A percentile compares a stretch with the other conserved stretches of the same genome.
phyloP scores from a whole-genome alignment of 2,329 filamentous ascomycete genomes.

The Cadophora sp. region DNA sequence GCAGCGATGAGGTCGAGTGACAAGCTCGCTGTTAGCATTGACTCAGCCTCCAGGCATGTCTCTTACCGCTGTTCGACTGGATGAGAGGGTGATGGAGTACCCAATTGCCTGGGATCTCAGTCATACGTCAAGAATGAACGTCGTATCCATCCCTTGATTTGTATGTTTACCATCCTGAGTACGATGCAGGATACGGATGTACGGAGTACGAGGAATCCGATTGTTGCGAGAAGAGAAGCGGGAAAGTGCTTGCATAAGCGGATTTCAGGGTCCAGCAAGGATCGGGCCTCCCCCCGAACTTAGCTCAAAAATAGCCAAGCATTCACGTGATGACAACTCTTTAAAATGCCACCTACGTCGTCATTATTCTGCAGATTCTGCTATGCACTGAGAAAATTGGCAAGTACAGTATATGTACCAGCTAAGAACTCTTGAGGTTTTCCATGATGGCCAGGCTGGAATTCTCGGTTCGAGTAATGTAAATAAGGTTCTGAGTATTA shows the following conservation, averaged over 20 bases:
- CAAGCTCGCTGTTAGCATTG: constrained; percentile 9
- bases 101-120: background rate
- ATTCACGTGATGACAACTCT: background rate
- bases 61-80: background rate
- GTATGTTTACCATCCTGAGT: background rate
- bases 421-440: background rate
- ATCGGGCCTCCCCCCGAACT: background rate
- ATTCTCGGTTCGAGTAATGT: background rate
- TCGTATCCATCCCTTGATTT: background rate
- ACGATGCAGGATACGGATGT: constrained; percentile 2
- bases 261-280: constrained; percentile 15
- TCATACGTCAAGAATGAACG: no score
- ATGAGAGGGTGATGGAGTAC: background rate
- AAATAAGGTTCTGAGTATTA: background rate
- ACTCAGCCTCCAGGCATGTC: constrained; percentile 13
- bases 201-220: background rate
- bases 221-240: background rate
- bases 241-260: constrained; percentile 16
- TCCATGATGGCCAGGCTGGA: background rate
- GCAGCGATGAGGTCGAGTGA: background rate
- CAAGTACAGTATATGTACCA: no score
- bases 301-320: background rate
- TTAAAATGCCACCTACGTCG: no score
- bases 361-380: no score
- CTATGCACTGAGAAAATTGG: no score